Base-by-base conservation (phyloP, 1,284 basidiomycete species). In the Ustilago loliicola region DNA sequence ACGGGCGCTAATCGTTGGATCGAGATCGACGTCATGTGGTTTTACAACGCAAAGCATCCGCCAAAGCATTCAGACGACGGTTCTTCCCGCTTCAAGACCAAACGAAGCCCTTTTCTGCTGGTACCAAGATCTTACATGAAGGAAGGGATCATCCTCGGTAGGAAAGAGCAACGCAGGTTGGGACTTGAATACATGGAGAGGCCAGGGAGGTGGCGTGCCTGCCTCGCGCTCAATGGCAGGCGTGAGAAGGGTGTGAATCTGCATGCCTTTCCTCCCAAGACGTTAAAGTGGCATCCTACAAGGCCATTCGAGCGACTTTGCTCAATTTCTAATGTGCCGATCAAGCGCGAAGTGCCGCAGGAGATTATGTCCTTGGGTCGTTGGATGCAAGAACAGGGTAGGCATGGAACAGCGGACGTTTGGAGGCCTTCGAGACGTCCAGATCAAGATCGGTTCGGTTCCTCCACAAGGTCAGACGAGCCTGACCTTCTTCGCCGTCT, bases 261-360 rank as follows among this genome's bases (percentile, higher is more conserved):
- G 17, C 3, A 27, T 6, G 48, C 48, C 6, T 27, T 50, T 50
- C 25, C 48, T 15, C 25, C 11, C 15, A 27, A 8, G n/a, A 29
- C 27, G 17, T 29, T 50, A 11, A 27, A 17, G 8, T 15, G 27
- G 48, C 25, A 50, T 10, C 17, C 6, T 50, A 19, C 23, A 6
- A 50, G 29, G 48, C 48, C 48, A 15, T 50, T 50, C 27, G n/a
- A 50, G n/a, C 17, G 48, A 15, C 48, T 50, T 17, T 50, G 48
- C 25, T n/a, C 42, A n/a, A 45, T 45, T 7, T n/a, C 42, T 10
- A 19, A 21, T 2, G 7, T 7, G 42, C n/a, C 19, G 3, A 10
- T 21, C n/a, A 45, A 45, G 42, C 42, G 42, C 5, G 0, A 45
- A 9, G n/a, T 45, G 21, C 42, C 42, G n/a, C 21, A 21, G n/a